Percentiles rank a stretch among this genome's conserved stretches.
Conservation (phyloP, 257 asterid genomes). For the Salvia rosmarinus region DNA sequence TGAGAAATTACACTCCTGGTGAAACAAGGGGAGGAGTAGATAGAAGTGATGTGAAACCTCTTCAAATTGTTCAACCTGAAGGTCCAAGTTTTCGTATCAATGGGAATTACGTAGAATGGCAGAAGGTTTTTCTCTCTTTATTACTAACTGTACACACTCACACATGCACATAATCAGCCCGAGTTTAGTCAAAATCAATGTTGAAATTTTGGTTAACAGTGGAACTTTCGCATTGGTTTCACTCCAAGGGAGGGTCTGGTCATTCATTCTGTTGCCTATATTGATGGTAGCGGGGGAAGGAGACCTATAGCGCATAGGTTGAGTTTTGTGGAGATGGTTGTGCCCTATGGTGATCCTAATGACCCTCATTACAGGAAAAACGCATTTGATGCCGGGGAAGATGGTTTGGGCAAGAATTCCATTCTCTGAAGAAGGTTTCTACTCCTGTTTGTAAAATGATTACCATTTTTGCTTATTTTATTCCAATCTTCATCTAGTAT, state of each 20-base stretch:
- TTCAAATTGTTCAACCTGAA: constrained; percentile 86
- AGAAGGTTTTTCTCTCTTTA: constrained; percentile 59
- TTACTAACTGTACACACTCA: constrained; percentile 13
- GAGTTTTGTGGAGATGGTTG: constrained; percentile 99
- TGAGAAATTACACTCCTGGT: constrained; percentile 91
- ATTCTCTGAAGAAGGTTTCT: constrained; percentile 88
- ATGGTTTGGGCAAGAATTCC: constrained; percentile 95
- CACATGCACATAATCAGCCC: constrained; percentile 7
- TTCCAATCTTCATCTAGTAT: constrained; percentile 17
- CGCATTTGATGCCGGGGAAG: constrained; percentile 99
- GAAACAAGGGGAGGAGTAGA: constrained; percentile 96
- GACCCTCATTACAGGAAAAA: constrained; percentile 96
- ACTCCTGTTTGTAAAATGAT: background rate
- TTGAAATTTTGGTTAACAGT: constrained; percentile 56
- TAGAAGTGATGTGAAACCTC: constrained; percentile 91
- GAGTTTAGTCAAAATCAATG: constrained; percentile 11
- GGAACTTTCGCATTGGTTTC: constrained; percentile 96
- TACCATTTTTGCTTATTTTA: constrained; percentile 3
- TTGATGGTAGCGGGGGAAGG: constrained; percentile 96
- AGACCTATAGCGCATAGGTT: constrained; percentile 95
- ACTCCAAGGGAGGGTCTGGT: constrained; percentile 98
- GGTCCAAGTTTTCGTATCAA: constrained; percentile 94
- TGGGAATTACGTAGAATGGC: constrained; percentile 94
- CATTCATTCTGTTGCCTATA: constrained; percentile 94
- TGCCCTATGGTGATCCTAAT: constrained; percentile 98